phyloP scores from a whole-genome alignment of 352 stramenopile genomes.

The Plasmopara viticola region DNA sequence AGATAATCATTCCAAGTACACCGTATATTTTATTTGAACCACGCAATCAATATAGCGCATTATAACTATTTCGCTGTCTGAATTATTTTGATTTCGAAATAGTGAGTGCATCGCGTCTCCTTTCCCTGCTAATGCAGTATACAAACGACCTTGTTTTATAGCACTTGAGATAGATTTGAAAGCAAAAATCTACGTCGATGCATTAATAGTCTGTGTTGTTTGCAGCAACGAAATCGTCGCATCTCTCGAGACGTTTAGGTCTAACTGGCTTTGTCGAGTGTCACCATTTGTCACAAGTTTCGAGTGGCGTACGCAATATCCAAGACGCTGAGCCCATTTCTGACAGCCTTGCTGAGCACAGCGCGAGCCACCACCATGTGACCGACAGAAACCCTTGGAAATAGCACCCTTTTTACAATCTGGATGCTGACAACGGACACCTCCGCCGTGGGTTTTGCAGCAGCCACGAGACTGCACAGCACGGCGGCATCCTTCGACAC shows the following conservation, averaged over 20 bases:
- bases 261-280: constrained; percentile 9
- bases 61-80: too few species aligned
- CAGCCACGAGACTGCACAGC: constrained; percentile 78
- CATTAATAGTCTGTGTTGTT: not conserved
- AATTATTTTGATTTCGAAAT: too few species aligned
- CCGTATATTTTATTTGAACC: too few species aligned
- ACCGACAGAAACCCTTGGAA: constrained; percentile 78
- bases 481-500: constrained; percentile 56
- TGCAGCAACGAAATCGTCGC: constrained; percentile 4
- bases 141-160: too few species aligned
- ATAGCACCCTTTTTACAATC: constrained; percentile 82
- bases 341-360: constrained; percentile 59
- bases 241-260: constrained; percentile 1
- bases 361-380: constrained; percentile 72
- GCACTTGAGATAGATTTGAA: too few species aligned
- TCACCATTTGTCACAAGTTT: constrained; percentile 24
- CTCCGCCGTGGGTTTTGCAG: constrained; percentile 83
- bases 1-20: too few species aligned
- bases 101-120: too few species aligned
- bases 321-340: constrained; percentile 72
- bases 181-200: not conserved
- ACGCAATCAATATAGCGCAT: too few species aligned
- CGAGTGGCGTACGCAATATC: constrained; percentile 70
- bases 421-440: constrained; percentile 69
- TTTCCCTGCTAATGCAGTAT: too few species aligned